Percentiles rank a stretch among this genome's conserved stretches.
Evolutionary conservation across 1,139 yeast species (phyloP).

Genomic region (Yamadazyma epiphylla): DNA sequence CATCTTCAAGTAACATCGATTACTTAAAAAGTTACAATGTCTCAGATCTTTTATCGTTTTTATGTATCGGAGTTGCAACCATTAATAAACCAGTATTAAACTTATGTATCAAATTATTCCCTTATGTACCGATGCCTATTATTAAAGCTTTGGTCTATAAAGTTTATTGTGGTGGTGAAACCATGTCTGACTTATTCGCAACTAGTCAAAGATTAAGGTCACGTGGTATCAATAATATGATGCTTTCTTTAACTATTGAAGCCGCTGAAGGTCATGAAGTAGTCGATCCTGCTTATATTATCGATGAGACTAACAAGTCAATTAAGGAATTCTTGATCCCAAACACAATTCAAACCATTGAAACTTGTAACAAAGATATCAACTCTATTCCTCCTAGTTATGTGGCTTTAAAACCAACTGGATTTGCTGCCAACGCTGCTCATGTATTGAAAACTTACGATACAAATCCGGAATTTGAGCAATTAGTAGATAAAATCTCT

Average conservation of each 20-base stretch:
- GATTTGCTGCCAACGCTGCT: conserved; percentile 75
- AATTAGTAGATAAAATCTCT: conserved; percentile 63
- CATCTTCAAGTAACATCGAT: too few relatives aligned
- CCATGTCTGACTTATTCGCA: conserved; percentile 58
- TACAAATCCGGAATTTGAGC: conserved; percentile 48
- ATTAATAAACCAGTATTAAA: conserved; percentile 58
- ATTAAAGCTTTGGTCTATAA: conserved; percentile 74
- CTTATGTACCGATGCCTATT: conserved; percentile 67
- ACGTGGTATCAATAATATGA: conserved; percentile 88
- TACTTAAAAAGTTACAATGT: conserved; percentile 32
- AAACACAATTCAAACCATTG: conserved; percentile 53
- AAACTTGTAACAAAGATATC: conserved; percentile 41
- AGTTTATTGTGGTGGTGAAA: conserved; percentile 90
- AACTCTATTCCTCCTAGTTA: conserved; percentile 74
- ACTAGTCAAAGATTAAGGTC: conserved; percentile 66
- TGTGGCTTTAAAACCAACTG: conserved; percentile 93
- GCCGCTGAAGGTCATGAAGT: conserved; percentile 76
- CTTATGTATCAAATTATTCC: conserved; percentile 63
- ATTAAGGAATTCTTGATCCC: conserved; percentile 70
- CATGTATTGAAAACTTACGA: conserved; percentile 64
- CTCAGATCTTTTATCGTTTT: conserved; percentile 54
- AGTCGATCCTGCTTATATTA: conserved; percentile 61
- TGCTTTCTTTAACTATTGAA: conserved; percentile 90
- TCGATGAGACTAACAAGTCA: conserved; percentile 63
- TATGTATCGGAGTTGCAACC: conserved; percentile 67